Evolutionary conservation across 2,329 filamentous ascomycete species (phyloP), one percentile per base, ranked within the genome.

Genomic region (Chaetomium olivaceum): DNA sequence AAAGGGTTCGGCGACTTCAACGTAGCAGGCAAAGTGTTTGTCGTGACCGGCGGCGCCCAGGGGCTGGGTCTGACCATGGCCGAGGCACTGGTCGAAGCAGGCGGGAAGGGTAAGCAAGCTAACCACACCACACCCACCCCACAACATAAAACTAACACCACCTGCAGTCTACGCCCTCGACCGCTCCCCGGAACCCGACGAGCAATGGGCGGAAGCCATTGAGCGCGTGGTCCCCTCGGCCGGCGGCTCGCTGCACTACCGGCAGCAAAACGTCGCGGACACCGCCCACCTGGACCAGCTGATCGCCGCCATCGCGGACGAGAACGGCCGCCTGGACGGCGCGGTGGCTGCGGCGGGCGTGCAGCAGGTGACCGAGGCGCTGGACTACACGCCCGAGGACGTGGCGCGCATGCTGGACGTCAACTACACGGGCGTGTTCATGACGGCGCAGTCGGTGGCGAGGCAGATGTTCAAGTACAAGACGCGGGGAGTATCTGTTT

Each of bases 381-480:
- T 96, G 63, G 92, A 96, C 54, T 96, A 96, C 75, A 85, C 86
- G 27, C 86, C 90, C 29, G 83, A 89, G 74, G 90, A 92, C 75
- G 87, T 88, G 76, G 87, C 93, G 76, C 85, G 88, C 77, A 91
- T 96, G 81, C 84, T 96, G 77, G 86, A 90, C 73, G 89, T 94
- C 74, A 95, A 97, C 78, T 83, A 96, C 73, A 95, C 88, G 21
- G 93, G 93, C 19, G 88, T 85, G 27, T 91, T 92, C 80, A 87
- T 93, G 85, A 96, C 92, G 69, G 92, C 92, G 27, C 91, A 93
- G 80, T 92, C 92, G 21, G 91, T 92, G 19, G 93, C 93, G 39
- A 85, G 89, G 62, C 90, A 95, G 75, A 88, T 91, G 83, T 80
- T 87, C 21, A 81, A 82, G 56, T 80, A 85, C 46, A 82, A 85